Base-by-base conservation (phyloP, 768 basidiomycete species). In the Tulasnella sp. region DNA sequence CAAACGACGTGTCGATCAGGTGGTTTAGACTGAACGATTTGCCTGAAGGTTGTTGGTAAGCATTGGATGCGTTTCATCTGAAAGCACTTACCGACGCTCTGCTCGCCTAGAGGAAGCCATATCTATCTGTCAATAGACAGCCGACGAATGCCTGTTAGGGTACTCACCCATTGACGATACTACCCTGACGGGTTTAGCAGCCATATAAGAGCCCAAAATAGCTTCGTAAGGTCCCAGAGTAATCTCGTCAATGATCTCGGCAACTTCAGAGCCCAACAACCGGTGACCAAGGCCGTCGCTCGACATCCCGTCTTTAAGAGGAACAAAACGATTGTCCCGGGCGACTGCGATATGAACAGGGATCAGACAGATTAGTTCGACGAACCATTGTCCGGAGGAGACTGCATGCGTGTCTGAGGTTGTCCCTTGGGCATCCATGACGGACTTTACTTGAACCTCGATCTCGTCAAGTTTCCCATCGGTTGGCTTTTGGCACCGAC, bases 191-290 rank as follows among this genome's bases (percentile, higher is more conserved):
- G 90, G 90, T 89, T 91, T 91, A 31, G 85, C 85, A 0, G 89
- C 88, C 88, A 89, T 88, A 75, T 92, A 92, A 0, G 90, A 91
- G 81, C 88, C 88, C 79, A 92, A 89, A 21, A 92, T 85, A 1
- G 89, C 89, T 81, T 92, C 91, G 40, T 91, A 91, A 91, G 91
- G 91, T 0, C 90, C 90, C 77, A 92, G 87, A 0, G 89, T 87
- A 38, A 81, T 44, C 0, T 42, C 8, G 34, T 56, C 71, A 74
- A 80, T 71, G 3, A 79, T 81, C 2, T 42, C 21, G 24, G 46
- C 18, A 1, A 82, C 80, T 52, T 90, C 89, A 0, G 91, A 91
- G 9, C 91, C 91, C 3, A 92, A 85, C 24, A 92, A 83, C 0
- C 87, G 85, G 75, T 86, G 86, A 81, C 92, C 91, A 38, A 88